phyloP scores from a whole-genome alignment of 768 basidiomycete species.

The Mycena latifolia region DNA sequence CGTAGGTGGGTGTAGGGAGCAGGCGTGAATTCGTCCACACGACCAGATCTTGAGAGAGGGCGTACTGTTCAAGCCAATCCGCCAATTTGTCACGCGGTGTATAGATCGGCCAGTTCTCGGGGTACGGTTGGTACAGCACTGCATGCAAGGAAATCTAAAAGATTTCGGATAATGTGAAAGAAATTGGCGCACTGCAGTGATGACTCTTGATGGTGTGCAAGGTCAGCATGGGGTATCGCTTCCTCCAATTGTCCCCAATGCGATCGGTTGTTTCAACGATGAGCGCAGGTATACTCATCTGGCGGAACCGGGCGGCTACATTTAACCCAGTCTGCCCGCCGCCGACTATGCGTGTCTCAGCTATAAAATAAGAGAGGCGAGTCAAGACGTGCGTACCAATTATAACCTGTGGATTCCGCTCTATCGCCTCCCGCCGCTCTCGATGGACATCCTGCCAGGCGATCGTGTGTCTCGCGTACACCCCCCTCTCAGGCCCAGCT shows the following conservation, averaged over 20 bases:
- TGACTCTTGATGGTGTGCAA: constrained; percentile 53
- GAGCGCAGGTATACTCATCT: constrained; percentile 53
- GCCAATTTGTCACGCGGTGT: constrained; percentile 58
- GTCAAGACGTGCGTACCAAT: too few relatives aligned
- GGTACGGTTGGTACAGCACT: constrained; percentile 55
- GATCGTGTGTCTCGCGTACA: too few relatives aligned
- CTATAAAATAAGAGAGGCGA: too few relatives aligned
- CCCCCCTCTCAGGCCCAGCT: too few relatives aligned
- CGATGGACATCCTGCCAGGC: too few relatives aligned
- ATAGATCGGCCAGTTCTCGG: constrained; percentile 54
- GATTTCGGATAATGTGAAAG: too few relatives aligned
- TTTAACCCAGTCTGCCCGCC: constrained; percentile 56
- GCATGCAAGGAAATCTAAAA: background rate
- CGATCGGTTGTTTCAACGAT: constrained; percentile 50
- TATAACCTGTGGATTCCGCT: too few relatives aligned
- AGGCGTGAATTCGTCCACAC: constrained; percentile 54
- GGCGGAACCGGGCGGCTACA: constrained; percentile 55
- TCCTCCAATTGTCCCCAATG: constrained; percentile 57
- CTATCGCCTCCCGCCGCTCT: too few relatives aligned
- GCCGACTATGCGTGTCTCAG: constrained; percentile 47
- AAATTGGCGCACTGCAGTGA: constrained; percentile 31
- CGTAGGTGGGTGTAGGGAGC: constrained; percentile 47
- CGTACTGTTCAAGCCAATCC: constrained; percentile 59
- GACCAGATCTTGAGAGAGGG: constrained; percentile 51
- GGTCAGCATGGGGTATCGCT: constrained; percentile 55